Evolutionary conservation across 2,329 filamentous ascomycete species (phyloP).

Genomic region (Cordyceps cateniannulata): DNA sequence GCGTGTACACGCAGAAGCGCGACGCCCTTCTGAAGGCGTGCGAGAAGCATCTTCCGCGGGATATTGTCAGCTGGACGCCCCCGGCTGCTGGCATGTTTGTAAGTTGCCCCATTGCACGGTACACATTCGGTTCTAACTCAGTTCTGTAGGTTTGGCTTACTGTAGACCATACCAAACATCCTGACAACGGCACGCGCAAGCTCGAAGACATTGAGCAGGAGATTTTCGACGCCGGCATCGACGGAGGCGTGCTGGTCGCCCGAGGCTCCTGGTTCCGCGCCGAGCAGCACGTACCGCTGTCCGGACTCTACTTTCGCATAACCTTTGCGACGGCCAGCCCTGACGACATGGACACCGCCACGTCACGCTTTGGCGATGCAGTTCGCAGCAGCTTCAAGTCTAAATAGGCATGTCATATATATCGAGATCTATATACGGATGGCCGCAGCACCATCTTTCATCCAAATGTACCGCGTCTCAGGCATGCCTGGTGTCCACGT

Average conservation of each 20-base stretch:
- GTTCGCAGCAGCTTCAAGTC: slow-evolving; percentile 40
- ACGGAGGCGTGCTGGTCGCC: slow-evolving; percentile 71
- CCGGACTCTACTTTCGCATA: slow-evolving; percentile 76
- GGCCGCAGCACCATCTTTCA: background rate
- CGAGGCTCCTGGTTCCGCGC: slow-evolving; percentile 89
- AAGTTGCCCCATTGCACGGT: slow-evolving; percentile 33
- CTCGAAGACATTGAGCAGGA: slow-evolving; percentile 72
- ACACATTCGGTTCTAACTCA: background rate
- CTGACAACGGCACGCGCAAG: slow-evolving; percentile 44
- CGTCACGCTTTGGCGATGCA: slow-evolving; percentile 68
- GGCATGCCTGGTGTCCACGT: background rate
- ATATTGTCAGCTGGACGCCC: slow-evolving; percentile 71
- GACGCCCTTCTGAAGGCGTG: slow-evolving; percentile 74
- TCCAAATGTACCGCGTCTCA: background rate
- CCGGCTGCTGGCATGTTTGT: slow-evolving; percentile 94
- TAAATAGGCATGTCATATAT: background rate
- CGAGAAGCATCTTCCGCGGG: slow-evolving; percentile 65
- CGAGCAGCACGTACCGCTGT: slow-evolving; percentile 52
- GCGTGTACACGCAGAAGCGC: slow-evolving; percentile 74
- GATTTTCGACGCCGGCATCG: slow-evolving; percentile 73
- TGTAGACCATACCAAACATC: slow-evolving; percentile 61
- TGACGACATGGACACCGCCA: slow-evolving; percentile 65
- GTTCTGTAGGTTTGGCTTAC: slow-evolving; percentile 60
- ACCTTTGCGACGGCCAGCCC: slow-evolving; percentile 79
- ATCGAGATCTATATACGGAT: background rate